Base-by-base conservation (phyloP, 2,329 filamentous ascomycete species). In the Aspergillus sp. region DNA sequence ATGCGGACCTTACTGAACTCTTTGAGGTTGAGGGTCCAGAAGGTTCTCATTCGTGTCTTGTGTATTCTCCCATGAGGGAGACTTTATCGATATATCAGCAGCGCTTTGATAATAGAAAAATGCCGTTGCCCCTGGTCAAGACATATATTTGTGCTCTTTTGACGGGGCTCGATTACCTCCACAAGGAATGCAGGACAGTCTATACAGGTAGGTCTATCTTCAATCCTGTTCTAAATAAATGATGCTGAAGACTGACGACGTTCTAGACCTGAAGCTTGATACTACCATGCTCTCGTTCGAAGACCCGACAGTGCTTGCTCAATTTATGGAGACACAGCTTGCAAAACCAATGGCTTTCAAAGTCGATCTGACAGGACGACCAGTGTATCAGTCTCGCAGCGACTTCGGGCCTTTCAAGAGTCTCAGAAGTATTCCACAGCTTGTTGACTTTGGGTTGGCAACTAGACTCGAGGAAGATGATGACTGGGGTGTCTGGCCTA, bases 131-230 rank as follows among this genome's bases (percentile, higher is more conserved):
- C 8, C 67, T 76, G 3, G 64, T 76, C 23, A 78, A 77, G 64
- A 68, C 67, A 53, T 70, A 76, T 52, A 64, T 80, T 56, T 70
- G 70, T 53, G 67, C 70, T 57, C 70, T 81, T 57, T 73, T 81
- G 36, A 68, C 71, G 25, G 74, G 75, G 15, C 75, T 81, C 39
- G 73, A 81, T 56, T 80, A 79, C 66, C 73, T 81, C 3, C 77
- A 81, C 58, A 69, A 72, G 32, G 69, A 76, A 57, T 80, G 76
- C 60, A 73, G 70, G 53, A 66, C 73, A 52, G 75, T 81, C 32
- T 75, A 81, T 68, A 80, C 77, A 1, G 76, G 76, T 78, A 68
- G 50, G 66, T 25, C 23, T 6, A 25, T 25, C 19, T 19, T 19
- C 19, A 19, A 19, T 19, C 19, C 2, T 19, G 19, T 19, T 19